Conservation (phyloP, 495 filamentous ascomycete genomes). For the Penicillium macrosclerotiorum region DNA sequence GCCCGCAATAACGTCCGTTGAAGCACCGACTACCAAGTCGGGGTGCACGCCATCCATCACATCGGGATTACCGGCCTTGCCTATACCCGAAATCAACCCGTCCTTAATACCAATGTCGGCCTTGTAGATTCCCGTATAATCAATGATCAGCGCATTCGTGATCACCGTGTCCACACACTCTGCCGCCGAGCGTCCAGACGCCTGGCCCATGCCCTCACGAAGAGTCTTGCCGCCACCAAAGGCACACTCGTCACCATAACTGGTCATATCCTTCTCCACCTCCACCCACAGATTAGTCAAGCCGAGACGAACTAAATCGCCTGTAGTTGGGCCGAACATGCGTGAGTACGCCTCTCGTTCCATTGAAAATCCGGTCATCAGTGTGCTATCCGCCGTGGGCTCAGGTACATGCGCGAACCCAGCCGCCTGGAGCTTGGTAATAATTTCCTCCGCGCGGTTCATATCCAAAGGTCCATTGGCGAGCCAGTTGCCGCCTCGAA, state of each 20-base stretch:
- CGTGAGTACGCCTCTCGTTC: constrained; percentile 72
- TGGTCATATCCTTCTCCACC: constrained; percentile 83
- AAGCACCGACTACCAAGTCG: constrained; percentile 79
- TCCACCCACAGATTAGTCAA: constrained; percentile 87
- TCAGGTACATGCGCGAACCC: constrained; percentile 78
- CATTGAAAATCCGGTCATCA: constrained; percentile 64
- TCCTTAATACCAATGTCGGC: constrained; percentile 94
- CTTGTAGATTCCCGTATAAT: constrained; percentile 93
- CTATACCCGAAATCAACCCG: constrained; percentile 85
- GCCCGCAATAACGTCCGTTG: constrained; percentile 94
- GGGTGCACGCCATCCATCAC: constrained; percentile 86
- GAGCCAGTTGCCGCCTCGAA: constrained; percentile 78
- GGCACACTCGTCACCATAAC: constrained; percentile 90
- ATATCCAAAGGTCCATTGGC: constrained; percentile 71
- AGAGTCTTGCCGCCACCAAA: constrained; percentile 96
- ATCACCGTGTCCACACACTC: constrained; percentile 84
- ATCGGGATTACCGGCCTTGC: constrained; percentile 96
- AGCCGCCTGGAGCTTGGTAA: constrained; percentile 59
- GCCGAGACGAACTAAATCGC: constrained; percentile 78
- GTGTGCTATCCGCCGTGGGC: constrained; percentile 52
- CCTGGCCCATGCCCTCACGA: constrained; percentile 95
- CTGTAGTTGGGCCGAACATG: constrained; percentile 93
- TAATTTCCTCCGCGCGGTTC: constrained; percentile 59
- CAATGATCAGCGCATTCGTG: constrained; percentile 88
- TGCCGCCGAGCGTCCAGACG: constrained; percentile 66